These are phyloP conservation scores for Phytophthora citrophthora DNA, from an alignment of 352 stramenopile genomes.

Conservation along the genomic window DNA sequence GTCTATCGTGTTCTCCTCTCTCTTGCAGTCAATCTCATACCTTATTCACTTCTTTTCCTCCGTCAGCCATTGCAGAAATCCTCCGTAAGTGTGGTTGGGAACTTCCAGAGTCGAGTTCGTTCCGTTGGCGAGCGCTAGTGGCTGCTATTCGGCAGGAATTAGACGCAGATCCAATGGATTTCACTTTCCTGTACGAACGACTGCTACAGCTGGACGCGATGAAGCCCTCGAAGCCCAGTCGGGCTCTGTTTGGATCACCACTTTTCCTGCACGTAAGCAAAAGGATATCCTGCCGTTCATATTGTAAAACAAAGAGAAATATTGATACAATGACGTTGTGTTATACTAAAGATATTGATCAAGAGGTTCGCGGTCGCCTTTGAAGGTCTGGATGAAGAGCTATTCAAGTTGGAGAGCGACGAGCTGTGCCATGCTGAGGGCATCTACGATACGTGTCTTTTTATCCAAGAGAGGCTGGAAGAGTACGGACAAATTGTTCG, in stretches of 20 bases:
- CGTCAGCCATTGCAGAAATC: constrained; percentile 45
- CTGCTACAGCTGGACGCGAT: constrained; percentile 58
- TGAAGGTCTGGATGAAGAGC: constrained; percentile 52
- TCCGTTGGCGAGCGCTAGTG: constrained; percentile 61
- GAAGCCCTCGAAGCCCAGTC: constrained; percentile 39
- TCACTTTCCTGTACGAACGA: constrained; percentile 70
- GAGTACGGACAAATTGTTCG: constrained; percentile 48
- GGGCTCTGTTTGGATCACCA: constrained; percentile 58
- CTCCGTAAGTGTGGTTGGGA: constrained; percentile 52
- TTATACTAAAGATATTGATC: constrained; percentile 52
- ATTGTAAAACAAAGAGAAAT: neutral
- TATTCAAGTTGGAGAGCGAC: constrained; percentile 79
- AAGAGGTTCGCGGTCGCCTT: constrained; percentile 66
- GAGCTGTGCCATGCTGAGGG: constrained; percentile 64
- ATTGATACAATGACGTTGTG: neutral
- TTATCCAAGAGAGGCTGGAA: constrained; percentile 56
- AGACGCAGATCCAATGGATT: constrained; percentile 44
- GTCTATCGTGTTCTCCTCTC: constrained; percentile 4
- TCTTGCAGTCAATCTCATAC: neutral
- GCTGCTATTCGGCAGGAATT: constrained; percentile 59
- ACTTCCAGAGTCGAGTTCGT: constrained; percentile 51
- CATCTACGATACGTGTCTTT: constrained; percentile 54
- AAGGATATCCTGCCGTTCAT: neutral
- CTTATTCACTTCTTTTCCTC: neutral
- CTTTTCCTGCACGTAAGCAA: constrained; percentile 64